These are phyloP conservation scores for Pulicaria dysenterica DNA, from an alignment of 129 eudicot genomes.

Conservation along the genomic window DNA sequence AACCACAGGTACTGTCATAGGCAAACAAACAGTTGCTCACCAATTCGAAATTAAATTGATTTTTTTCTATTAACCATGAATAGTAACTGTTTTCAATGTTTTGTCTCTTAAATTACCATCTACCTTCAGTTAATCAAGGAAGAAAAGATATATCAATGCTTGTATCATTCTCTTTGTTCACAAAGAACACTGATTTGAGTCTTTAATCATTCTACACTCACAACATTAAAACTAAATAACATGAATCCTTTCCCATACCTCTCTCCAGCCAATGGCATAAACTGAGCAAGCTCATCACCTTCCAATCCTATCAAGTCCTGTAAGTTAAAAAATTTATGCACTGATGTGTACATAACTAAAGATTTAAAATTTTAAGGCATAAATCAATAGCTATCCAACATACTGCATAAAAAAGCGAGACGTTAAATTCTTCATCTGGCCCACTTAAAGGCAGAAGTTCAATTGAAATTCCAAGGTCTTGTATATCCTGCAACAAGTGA, in stretches of 20 bases:
- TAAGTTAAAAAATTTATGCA: slow-evolving; percentile 22
- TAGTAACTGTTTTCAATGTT: not conserved
- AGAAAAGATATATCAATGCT: not conserved
- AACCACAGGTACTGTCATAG: not conserved
- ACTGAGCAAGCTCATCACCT: slow-evolving; percentile 72
- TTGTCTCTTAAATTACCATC: slow-evolving; percentile 8
- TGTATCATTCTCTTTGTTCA: not conserved
- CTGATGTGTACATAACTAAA: slow-evolving; percentile 18
- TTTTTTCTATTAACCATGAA: no score
- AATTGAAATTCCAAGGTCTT: slow-evolving; percentile 92
- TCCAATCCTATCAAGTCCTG: slow-evolving; percentile 95
- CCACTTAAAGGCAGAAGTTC: slow-evolving; percentile 89
- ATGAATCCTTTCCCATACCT: slow-evolving; percentile 45
- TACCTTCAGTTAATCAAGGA: not conserved
- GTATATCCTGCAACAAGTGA: slow-evolving; percentile 78
- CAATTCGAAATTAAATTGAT: not conserved
- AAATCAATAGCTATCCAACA: slow-evolving; percentile 29
- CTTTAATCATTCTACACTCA: not conserved
- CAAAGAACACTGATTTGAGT: not conserved
- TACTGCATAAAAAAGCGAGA: slow-evolving; percentile 88
- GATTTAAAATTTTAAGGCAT: slow-evolving; percentile 2
- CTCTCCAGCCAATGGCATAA: slow-evolving; percentile 69
- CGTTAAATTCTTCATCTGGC: slow-evolving; percentile 73
- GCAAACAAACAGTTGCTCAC: not conserved
- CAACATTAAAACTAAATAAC: slow-evolving; percentile 3